Percentiles rank a stretch among this genome's conserved stretches.
Conservation (phyloP, 1,284 basidiomycete genomes). For the Lignosus rhinocerotis region DNA sequence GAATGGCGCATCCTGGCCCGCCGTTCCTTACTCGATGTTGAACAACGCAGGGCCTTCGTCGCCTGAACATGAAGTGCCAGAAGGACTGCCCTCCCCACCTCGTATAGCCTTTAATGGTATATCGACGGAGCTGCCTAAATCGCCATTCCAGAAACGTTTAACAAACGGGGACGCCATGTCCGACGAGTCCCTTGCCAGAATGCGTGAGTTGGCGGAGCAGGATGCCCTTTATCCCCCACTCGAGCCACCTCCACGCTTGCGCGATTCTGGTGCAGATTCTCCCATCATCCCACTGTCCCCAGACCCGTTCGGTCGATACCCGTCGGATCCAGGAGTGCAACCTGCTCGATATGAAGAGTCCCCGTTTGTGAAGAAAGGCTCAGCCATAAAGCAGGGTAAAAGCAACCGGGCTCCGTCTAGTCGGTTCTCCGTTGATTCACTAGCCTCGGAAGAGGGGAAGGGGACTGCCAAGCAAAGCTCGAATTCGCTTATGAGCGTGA, state of each 20-base stretch:
- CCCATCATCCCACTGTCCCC: conserved; percentile 73
- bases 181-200: conserved; percentile 53
- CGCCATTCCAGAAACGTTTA: conserved; percentile 38
- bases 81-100: conserved; percentile 51
- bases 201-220: conserved; percentile 52
- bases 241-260: conserved; percentile 33
- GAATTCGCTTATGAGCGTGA: conserved; percentile 60
- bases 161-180: conserved; percentile 30
- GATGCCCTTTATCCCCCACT: conserved; percentile 43
- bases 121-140: conserved; percentile 54
- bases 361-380: conserved; percentile 4
- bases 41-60: conserved; percentile 18
- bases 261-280: conserved; percentile 31
- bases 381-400: conserved; percentile 17
- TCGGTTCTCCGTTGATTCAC: conserved; percentile 74
- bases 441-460: conserved; percentile 42
- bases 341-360: conserved; percentile 20
- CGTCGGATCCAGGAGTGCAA: conserved; percentile 46
- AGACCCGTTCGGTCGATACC: conserved; percentile 74
- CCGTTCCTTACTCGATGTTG: conserved; percentile 38
- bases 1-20: conserved; percentile 37
- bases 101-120: conserved; percentile 68
- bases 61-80: conserved; percentile 16
- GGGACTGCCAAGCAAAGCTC: conserved; percentile 22
- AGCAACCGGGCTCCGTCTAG: conserved; percentile 44